Conservation (phyloP, 202 grass and related monocot genomes). For the Setaria viridis region DNA sequence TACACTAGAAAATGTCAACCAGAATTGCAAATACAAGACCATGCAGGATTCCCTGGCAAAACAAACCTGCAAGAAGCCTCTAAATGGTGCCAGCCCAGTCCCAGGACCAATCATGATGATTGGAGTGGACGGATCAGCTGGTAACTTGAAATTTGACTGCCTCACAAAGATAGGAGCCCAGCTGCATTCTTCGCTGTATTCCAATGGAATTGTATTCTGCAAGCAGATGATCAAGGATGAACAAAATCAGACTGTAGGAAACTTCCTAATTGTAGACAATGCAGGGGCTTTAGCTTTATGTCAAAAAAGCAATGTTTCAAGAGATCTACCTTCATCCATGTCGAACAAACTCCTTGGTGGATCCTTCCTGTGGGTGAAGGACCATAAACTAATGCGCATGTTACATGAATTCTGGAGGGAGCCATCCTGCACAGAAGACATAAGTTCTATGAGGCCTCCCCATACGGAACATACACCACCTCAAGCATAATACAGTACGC, state of each 20-base stretch:
- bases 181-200: conserved; percentile 84
- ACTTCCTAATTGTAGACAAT: conserved; percentile 3
- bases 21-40: conserved; percentile 5
- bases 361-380: conserved; percentile 88
- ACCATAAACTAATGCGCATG: conserved; percentile 88
- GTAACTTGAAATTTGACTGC: conserved; percentile 88
- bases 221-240: conserved; percentile 27
- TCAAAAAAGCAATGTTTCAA: conserved; percentile 1
- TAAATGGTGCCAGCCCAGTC: conserved; percentile 88
- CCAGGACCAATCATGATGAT: conserved; percentile 98
- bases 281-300: conserved; percentile 5
- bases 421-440: conserved; percentile 57
- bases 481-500: conserved; percentile 2
- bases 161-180: conserved; percentile 90
- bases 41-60: conserved; percentile 26
- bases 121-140: conserved; percentile 66
- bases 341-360: conserved; percentile 92
- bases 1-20: conserved; percentile 31
- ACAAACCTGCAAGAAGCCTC: conserved; percentile 93
- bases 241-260: conserved; percentile 33
- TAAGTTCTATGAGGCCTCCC: background rate
- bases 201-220: conserved; percentile 74
- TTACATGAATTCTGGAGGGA: conserved; percentile 90
- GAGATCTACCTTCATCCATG: conserved; percentile 86
- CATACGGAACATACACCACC: background rate